A percentile compares a stretch with the other conserved stretches of the same genome.
Evolutionary conservation across 306 rosid genomes (phyloP).

Genomic region (Lupinus albus): DNA sequence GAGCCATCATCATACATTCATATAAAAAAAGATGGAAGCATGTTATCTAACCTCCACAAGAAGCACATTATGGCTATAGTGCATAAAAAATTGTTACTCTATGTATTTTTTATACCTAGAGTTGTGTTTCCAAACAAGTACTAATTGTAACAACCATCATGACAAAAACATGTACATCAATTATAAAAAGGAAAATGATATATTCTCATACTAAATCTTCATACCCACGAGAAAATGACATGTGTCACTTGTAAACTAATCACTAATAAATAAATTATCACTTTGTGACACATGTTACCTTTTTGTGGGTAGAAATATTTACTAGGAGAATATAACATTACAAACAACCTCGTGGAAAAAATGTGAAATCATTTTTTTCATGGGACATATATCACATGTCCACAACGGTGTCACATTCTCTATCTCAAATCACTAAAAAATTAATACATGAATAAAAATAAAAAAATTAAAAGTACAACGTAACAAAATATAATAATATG

Average conservation of each 20-base stretch:
- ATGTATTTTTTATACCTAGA: not conserved
- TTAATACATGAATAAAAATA: no score
- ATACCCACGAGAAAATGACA: slow-evolving; percentile 1
- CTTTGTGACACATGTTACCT: no score
- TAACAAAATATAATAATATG: no score
- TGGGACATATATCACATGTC: no score
- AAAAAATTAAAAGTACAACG: no score
- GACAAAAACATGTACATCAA: slow-evolving; percentile 8
- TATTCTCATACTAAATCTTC: slow-evolving; percentile 5
- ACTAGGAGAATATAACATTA: no score
- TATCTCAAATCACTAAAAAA: no score
- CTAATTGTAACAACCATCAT: slow-evolving; percentile 22
- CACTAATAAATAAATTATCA: not conserved
- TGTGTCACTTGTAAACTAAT: slow-evolving; percentile 17
- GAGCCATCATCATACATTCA: not conserved
- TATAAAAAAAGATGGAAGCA: not conserved
- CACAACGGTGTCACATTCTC: no score
- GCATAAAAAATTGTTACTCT: not conserved
- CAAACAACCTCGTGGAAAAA: no score
- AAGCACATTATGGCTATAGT: slow-evolving; percentile 1
- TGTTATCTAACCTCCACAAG: not conserved
- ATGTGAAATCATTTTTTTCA: no score
- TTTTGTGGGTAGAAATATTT: no score
- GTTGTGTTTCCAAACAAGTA: slow-evolving; percentile 27
- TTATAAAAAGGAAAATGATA: slow-evolving; percentile 23